Base-by-base conservation (phyloP, 176 grass and related monocot species). In the Avena atlantica region DNA sequence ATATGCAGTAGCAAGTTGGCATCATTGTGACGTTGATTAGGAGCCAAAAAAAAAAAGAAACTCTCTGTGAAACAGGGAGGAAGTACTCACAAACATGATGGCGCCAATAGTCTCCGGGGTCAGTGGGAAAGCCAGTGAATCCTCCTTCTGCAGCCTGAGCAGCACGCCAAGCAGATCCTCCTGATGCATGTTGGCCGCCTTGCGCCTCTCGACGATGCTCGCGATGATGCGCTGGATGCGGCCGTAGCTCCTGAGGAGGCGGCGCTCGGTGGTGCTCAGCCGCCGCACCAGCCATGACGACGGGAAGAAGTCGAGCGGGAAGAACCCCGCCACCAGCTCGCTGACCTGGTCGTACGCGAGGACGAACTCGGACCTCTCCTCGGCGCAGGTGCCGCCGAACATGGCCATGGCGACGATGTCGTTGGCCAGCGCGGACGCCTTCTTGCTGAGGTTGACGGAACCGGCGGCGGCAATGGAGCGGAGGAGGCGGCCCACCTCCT, bases 371-470 rank as follows among this genome's bases (percentile, higher is more conserved):
- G 63, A 31, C 2, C 4, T 3, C n/a, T 68, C 50, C 29, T 19
- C 29, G 0, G 60, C 59, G 34, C 84, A 86, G 29, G 4, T 56
- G 31, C 61, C 62, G 2, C 84, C 84, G 61, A 86, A 86, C 63
- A 66, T 66, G 63, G 63, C 63, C 63, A 66, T 66, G 63, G 63
- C 63, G 25, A 31, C 63, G 63, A 78, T 48, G 61, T 86, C 61
- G 29, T 75, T 75, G 12, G 61, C 60, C 0, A 59, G 85, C 65
- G 37, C 53, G 7, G 53, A 29, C 37, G 70, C 37, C 85, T 10
- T 50, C 23, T 59, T 0, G 55, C 67, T 81, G 55, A 87, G 5
- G 66, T 87, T 86, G 2, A 86, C 53, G 50, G 2, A 19, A 1
- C 2, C 23, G 14, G 62, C 1, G 3, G n/a, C 17, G 25, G 59